A percentile compares a stretch with the other conserved stretches of the same genome.
Conservation (phyloP, 495 filamentous ascomycete species). For the Cenococcum geophilum region DNA sequence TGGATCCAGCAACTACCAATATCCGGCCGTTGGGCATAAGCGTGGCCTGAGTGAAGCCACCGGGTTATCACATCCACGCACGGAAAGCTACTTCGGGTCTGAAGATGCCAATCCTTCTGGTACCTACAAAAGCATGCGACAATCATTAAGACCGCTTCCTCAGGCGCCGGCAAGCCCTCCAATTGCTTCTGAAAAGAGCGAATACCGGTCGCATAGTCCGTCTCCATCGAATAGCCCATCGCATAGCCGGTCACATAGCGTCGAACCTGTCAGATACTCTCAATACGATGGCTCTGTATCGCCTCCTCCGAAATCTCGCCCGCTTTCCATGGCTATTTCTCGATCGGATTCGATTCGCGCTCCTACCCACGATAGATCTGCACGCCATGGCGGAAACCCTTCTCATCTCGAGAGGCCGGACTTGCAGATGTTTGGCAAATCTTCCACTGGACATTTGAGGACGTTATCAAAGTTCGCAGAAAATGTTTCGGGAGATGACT, state of each 20-base stretch:
- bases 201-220: neutral
- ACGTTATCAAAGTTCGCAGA: constrained; percentile 81
- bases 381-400: neutral
- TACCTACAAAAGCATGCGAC: constrained; percentile 63
- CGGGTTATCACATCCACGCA: constrained; percentile 41
- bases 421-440: constrained; percentile 69
- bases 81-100: constrained; percentile 40
- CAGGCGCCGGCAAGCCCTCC: constrained; percentile 55
- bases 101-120: constrained; percentile 47
- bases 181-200: constrained; percentile 31
- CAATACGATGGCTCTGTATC: constrained; percentile 30
- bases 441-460: constrained; percentile 79
- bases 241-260: constrained; percentile 30
- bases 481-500: constrained; percentile 66
- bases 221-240: constrained; percentile 20
- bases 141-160: constrained; percentile 70
- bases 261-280: constrained; percentile 20
- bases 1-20: constrained; percentile 56
- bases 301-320: constrained; percentile 30
- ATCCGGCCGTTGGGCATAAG: constrained; percentile 53
- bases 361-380: constrained; percentile 26
- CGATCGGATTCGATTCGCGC: constrained; percentile 37
- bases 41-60: constrained; percentile 69
- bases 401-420: constrained; percentile 49
- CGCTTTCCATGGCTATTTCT: constrained; percentile 35